These are phyloP conservation scores for Pyrenophora seminiperda DNA, from an alignment of 2,329 filamentous ascomycete species.

Conservation along the genomic window DNA sequence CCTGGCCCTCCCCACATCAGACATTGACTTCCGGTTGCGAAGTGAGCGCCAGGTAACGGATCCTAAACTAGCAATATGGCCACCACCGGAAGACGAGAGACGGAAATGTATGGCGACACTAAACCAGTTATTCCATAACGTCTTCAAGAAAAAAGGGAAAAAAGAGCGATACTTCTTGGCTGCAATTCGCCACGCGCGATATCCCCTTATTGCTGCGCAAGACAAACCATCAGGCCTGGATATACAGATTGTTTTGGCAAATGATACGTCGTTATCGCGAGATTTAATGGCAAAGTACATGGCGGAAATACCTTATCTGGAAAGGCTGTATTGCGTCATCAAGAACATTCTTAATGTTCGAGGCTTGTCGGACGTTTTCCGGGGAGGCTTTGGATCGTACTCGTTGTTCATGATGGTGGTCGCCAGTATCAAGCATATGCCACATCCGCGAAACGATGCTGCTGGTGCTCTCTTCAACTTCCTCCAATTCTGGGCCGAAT, in stretches of 20 bases:
- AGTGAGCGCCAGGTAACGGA: constrained; percentile 5
- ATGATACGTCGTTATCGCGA: constrained; percentile 48
- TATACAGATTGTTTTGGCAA: constrained; percentile 58
- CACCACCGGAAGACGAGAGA: constrained; percentile 22
- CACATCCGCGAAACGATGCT: constrained; percentile 40
- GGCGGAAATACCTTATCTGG: constrained; percentile 56
- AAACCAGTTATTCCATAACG: constrained; percentile 4
- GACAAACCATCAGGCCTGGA: constrained; percentile 57
- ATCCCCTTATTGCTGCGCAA: constrained; percentile 50
- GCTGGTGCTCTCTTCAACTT: constrained; percentile 56
- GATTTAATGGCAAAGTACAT: constrained; percentile 55
- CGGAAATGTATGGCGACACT: constrained; percentile 7
- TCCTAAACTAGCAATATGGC: constrained; percentile 13
- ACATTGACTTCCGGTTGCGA: constrained; percentile 57
- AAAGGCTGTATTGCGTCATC: constrained; percentile 56
- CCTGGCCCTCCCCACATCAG: constrained; percentile 58
- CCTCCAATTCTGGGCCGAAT: constrained; percentile 56
- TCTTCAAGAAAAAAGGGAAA: neutral
- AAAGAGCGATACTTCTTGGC: constrained; percentile 20
- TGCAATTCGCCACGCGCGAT: constrained; percentile 37
- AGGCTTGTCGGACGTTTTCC: constrained; percentile 54
- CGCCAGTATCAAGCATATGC: constrained; percentile 56
- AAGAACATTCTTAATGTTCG: constrained; percentile 59
- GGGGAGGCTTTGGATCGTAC: constrained; percentile 60
- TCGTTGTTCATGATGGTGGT: constrained; percentile 63